Base-by-base conservation (phyloP, 1,284 basidiomycete species). In the Vanrija sp. region DNA sequence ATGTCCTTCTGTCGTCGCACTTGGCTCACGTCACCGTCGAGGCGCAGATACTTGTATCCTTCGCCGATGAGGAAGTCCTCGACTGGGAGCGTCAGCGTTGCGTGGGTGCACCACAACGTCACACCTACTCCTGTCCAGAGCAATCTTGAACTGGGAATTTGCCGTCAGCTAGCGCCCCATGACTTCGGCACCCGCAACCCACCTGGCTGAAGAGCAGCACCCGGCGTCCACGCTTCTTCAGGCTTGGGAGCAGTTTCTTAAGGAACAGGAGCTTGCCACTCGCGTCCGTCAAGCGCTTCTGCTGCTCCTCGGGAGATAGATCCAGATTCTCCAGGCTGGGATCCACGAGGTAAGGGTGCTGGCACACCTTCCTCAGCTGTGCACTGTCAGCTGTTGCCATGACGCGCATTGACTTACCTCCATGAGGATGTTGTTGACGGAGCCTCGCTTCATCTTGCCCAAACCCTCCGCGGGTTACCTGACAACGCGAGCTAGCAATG, bases 131-230 rank as follows among this genome's bases (percentile, higher is more conserved):
- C 91, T 80, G 71, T 94, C 85, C 25, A 99, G 80, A 42, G 87
- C 92, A 55, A 99, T 91, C 64, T 90, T 88, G 77, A 94, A 93
- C 91, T 93, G 61, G n/a, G 12, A 15, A 14, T 34, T 5, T 46
- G 34, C 14, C 15, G 55, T 64, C 52, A 65, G 52, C 46, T 18
- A 15, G 29, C 26, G 6, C 26, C 14, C n/a, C 25, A 40, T 18
- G 34, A 3, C 21, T 19, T 7, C 5, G 3, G 9, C 8, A 19
- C 3, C 34, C 14, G 26, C 28, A 28, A 52, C 82, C 67, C 75
- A 95, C 96, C 81, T 98, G 96, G 75, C 92, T 96, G 79, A 98
- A 99, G 25, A 98, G 80, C 21, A 99, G 80, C n/a, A 98, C 86
- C 25, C 96, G 86, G 77, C 98, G 96, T 0, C 92, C 93, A 43